A percentile compares a stretch with the other conserved stretches of the same genome.
These are phyloP conservation scores for Zymoseptoria tritici DNA, from an alignment of 2,329 filamentous ascomycete species.

Conservation along the genomic window DNA sequence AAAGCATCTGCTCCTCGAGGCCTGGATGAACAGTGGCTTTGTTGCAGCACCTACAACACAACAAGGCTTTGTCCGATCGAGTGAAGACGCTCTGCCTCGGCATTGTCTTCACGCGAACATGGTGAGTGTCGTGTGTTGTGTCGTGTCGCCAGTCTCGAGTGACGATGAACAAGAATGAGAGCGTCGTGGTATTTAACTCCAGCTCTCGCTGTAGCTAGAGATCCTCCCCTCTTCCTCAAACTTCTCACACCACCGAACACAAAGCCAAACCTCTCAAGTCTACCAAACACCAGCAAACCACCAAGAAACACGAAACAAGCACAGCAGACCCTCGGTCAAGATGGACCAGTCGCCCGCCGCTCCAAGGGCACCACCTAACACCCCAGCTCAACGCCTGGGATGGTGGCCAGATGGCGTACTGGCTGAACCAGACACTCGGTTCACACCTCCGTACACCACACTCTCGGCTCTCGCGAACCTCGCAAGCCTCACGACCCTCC, in stretches of 20 bases:
- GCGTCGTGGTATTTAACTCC: not conserved
- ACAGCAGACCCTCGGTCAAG: not conserved
- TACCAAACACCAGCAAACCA: not conserved
- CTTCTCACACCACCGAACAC: not conserved
- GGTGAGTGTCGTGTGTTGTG: not conserved
- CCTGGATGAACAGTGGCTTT: not conserved
- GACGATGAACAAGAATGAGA: not conserved
- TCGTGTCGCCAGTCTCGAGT: not conserved
- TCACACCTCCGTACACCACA: not conserved
- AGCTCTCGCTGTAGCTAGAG: not conserved
- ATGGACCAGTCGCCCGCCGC: not conserved
- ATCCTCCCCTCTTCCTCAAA: not conserved
- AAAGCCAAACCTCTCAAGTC: not conserved
- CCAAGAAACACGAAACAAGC: not conserved
- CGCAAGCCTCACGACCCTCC: not conserved
- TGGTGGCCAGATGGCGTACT: not conserved
- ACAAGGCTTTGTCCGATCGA: not conserved
- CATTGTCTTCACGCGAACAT: not conserved
- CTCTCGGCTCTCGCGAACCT: not conserved
- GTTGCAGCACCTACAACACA: not conserved
- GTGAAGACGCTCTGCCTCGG: not conserved
- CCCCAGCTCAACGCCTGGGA: not conserved
- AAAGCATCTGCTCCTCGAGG: not conserved
- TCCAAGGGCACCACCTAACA: not conserved
- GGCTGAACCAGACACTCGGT: not conserved